phyloP scores from a whole-genome alignment of 169 alveolate species.

The Miamiensis avidus region DNA sequence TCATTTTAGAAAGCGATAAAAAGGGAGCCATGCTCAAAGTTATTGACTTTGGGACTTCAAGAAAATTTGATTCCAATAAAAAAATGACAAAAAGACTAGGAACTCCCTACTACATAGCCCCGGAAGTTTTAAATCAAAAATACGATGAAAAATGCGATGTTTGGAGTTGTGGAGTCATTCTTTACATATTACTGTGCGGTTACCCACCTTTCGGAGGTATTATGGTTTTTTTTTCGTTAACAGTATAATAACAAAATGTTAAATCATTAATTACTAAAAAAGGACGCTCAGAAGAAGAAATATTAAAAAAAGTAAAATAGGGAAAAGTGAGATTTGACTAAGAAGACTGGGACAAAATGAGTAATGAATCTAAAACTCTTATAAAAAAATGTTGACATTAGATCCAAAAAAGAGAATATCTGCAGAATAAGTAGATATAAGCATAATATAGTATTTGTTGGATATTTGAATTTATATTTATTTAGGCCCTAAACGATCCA shows the following conservation, averaged over 20 bases:
- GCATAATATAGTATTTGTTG: too few relatives aligned
- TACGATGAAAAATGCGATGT: conserved; percentile 75
- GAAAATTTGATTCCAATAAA: conserved; percentile 42
- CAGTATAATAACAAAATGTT: too few relatives aligned
- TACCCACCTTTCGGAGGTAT: conserved; percentile 66
- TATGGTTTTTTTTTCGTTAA: too few relatives aligned
- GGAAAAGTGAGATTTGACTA: conserved; percentile 2
- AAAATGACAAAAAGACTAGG: conserved; percentile 62
- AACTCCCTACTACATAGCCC: conserved; percentile 78
- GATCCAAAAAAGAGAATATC: conserved; percentile 58
- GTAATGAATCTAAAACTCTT: conserved; percentile 54
- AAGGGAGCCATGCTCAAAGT: conserved; percentile 57
- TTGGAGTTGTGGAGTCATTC: conserved; percentile 73
- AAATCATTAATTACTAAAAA: too few relatives aligned
- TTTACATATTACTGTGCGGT: conserved; percentile 64
- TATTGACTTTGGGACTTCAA: conserved; percentile 80
- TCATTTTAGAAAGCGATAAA: conserved; percentile 59
- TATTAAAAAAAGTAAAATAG: not conserved
- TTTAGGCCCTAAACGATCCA: conserved; percentile 21
- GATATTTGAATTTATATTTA: too few relatives aligned
- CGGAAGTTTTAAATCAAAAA: conserved; percentile 63
- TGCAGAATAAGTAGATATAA: conserved; percentile 54
- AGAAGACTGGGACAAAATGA: conserved; percentile 32
- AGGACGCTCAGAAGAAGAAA: not conserved
- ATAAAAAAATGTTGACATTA: conserved; percentile 56